Evolutionary conservation across 805 yeast genomes (phyloP).

Genomic region (Blastobotrys mokoenaii): DNA sequence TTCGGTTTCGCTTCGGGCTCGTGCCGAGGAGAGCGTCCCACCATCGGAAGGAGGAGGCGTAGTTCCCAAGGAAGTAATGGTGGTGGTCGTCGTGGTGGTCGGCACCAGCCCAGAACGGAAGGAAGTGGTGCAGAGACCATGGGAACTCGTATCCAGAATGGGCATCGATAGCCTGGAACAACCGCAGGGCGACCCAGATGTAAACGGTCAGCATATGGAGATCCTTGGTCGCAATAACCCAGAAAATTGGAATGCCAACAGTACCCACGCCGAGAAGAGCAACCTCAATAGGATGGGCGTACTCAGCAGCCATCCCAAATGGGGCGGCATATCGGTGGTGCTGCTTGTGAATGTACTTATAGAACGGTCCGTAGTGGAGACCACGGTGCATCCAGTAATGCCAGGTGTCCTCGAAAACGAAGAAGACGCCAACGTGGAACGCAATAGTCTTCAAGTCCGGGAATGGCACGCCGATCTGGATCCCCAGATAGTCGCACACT

Average conservation of each 20-base stretch:
- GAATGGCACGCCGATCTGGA: constrained; percentile 75
- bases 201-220: constrained; percentile 87
- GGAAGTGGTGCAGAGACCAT: constrained; percentile 82
- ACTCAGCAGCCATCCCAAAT: constrained; percentile 93
- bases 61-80: constrained; percentile 90
- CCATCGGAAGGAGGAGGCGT: constrained; percentile 92
- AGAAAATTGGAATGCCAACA: constrained; percentile 85
- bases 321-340: constrained; percentile 98
- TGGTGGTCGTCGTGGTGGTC: constrained; percentile 98
- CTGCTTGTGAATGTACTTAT: constrained; percentile 91
- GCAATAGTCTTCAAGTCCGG: constrained; percentile 55
- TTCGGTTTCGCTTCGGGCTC: constrained; percentile 40
- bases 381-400: constrained; percentile 93
- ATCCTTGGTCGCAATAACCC: constrained; percentile 65
- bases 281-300: constrained; percentile 94
- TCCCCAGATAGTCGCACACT: constrained; percentile 72
- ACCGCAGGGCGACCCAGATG: constrained; percentile 77
- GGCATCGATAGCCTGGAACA: constrained; percentile 94
- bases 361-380: constrained; percentile 75
- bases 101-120: constrained; percentile 98
- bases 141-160: constrained; percentile 99
- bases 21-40: constrained; percentile 86
- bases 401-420: constrained; percentile 88
- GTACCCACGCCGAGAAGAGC: constrained; percentile 89
- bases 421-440: constrained; percentile 66